Evolutionary conservation across 768 basidiomycete species (phyloP).

Genomic region (Pilatotrama ljubarskyi): DNA sequence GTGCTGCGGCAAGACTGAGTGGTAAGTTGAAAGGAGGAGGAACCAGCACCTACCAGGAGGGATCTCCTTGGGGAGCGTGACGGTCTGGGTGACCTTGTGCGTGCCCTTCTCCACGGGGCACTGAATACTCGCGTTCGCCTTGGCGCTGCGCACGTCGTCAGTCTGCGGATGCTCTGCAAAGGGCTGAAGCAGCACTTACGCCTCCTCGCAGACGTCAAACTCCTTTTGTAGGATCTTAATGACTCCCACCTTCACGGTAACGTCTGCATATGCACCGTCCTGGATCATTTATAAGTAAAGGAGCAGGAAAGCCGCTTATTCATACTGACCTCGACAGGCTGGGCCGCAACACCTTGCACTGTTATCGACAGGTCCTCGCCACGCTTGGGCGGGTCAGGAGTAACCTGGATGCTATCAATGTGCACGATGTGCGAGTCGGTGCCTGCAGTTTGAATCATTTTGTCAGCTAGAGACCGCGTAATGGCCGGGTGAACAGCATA

Average conservation of each 20-base stretch:
- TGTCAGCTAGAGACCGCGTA: conserved; percentile 6
- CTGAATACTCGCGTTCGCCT: conserved; percentile 72
- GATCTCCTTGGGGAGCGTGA: conserved; percentile 88
- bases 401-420: conserved; percentile 69
- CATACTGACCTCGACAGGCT: conserved; percentile 62
- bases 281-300: conserved; percentile 31
- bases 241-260: conserved; percentile 89
- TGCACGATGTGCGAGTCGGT: conserved; percentile 47
- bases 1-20: conserved; percentile 55
- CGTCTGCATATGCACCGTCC: conserved; percentile 91
- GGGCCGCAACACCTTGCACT: conserved; percentile 59
- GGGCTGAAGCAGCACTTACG: conserved; percentile 55
- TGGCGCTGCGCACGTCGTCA: conserved; percentile 48
- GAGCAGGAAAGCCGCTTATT: neutral
- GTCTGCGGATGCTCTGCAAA: neutral
- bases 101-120: conserved; percentile 80
- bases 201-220: conserved; percentile 93
- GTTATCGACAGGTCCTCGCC: conserved; percentile 87
- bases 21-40: neutral
- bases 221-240: conserved; percentile 82
- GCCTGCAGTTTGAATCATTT: conserved; percentile 39
- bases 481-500: conserved; percentile 38
- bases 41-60: conserved; percentile 57
- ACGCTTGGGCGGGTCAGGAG: conserved; percentile 87
- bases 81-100: conserved; percentile 79